Conservation (phyloP, 2,329 filamentous ascomycete species). For the Ophiostoma piceae region DNA sequence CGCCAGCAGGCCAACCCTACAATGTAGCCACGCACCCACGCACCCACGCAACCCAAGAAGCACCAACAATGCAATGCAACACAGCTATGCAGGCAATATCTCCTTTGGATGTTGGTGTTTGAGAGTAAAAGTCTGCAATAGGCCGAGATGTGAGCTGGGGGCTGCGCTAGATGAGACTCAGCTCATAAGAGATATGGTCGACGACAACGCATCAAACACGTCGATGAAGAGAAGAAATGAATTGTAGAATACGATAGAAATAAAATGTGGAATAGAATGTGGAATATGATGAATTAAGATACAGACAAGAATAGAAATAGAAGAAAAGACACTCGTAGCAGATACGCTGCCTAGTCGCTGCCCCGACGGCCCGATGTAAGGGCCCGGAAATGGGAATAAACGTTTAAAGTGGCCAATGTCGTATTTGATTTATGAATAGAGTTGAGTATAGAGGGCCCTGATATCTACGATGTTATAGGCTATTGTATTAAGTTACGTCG, state of each 20-base stretch:
- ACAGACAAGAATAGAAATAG: constrained; percentile 5
- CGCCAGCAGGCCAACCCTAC: background rate
- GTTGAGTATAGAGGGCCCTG: background rate
- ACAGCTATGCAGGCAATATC: background rate
- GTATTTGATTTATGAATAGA: background rate
- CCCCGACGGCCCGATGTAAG: background rate
- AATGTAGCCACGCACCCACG: background rate
- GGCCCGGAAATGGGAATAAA: background rate
- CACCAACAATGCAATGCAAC: constrained; percentile 13
- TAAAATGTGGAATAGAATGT: too few relatives aligned
- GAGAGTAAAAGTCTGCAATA: background rate
- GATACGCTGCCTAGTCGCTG: background rate
- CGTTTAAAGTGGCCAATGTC: background rate
- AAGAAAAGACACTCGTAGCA: background rate
- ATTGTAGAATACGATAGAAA: background rate
- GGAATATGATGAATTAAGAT: background rate
- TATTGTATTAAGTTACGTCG: background rate
- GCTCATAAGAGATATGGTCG: background rate
- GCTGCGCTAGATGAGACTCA: background rate
- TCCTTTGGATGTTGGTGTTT: background rate
- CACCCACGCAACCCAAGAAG: constrained; percentile 11
- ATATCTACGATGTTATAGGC: too few relatives aligned
- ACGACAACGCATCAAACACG: background rate
- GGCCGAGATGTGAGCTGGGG: background rate
- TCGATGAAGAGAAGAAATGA: background rate